phyloP scores from a whole-genome alignment of 257 asterid genomes.

The Linderniella brevidens region DNA sequence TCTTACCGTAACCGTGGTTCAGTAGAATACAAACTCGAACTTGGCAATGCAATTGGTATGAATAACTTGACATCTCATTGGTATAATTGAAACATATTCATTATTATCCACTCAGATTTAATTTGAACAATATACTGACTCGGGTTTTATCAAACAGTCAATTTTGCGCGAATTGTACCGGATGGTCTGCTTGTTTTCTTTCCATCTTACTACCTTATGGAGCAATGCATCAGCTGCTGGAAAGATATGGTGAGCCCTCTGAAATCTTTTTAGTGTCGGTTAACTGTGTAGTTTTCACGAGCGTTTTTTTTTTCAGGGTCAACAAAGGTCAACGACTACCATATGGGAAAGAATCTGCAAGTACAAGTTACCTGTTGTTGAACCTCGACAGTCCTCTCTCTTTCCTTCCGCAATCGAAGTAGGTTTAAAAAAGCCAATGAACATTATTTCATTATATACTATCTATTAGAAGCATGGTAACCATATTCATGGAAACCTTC shows the following conservation, averaged over 20 bases:
- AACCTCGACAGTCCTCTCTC: constrained; percentile 90
- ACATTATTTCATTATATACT: constrained; percentile 7
- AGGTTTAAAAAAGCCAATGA: constrained; percentile 14
- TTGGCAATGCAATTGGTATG: constrained; percentile 98
- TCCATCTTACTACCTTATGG: constrained; percentile 86
- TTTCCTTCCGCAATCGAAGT: constrained; percentile 75
- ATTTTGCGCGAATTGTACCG: constrained; percentile 93
- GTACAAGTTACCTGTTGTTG: constrained; percentile 83
- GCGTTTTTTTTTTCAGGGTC: constrained; percentile 27
- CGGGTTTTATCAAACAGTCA: constrained; percentile 37
- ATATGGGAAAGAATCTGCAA: constrained; percentile 97
- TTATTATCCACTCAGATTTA: not conserved
- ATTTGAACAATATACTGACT: constrained; percentile 12
- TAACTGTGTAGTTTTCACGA: not conserved
- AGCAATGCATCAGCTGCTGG: constrained; percentile 84
- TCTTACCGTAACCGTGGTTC: constrained; percentile 82
- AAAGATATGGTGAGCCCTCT: constrained; percentile 45
- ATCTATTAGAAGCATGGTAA: constrained; percentile 8
- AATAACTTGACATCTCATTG: constrained; percentile 19
- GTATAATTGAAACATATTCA: constrained; percentile 21
- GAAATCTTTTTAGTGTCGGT: not conserved
- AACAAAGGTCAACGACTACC: constrained; percentile 36
- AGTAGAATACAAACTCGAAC: constrained; percentile 77
- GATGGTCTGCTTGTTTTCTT: constrained; percentile 94
- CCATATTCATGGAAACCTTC: constrained; percentile 7